phyloP scores from a whole-genome alignment of 202 grass and related monocot genomes.

The Zizania palustris region DNA sequence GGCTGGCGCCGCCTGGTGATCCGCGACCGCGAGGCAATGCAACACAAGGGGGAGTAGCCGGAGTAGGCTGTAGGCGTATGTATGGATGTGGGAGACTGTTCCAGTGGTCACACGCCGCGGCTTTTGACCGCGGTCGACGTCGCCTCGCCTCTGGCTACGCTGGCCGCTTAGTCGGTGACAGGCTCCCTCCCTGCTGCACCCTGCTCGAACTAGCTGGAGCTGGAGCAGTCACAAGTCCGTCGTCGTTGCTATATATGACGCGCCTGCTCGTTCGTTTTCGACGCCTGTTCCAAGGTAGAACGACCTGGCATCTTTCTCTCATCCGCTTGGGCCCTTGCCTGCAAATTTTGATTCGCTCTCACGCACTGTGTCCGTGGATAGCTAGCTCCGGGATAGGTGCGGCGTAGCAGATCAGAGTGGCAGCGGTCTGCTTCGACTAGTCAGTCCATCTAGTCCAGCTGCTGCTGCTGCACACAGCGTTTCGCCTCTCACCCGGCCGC shows the following conservation, averaged over 20 bases:
- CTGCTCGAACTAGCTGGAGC: slow-evolving; percentile 28
- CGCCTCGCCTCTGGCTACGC: too few species aligned
- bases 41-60: not conserved
- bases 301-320: not conserved
- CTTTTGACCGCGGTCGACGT: slow-evolving; percentile 50
- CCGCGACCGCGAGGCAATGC: too few species aligned
- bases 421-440: slow-evolving; percentile 40
- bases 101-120: slow-evolving; percentile 49
- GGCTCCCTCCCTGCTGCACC: not conserved
- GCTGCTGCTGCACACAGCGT: not conserved
- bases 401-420: not conserved
- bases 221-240: slow-evolving; percentile 7
- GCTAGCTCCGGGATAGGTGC: slow-evolving; percentile 49
- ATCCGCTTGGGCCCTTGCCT: not conserved
- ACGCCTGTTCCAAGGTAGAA: slow-evolving; percentile 40
- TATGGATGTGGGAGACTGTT: slow-evolving; percentile 69
- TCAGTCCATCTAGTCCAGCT: slow-evolving; percentile 43
- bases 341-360: too few species aligned
- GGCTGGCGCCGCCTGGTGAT: slow-evolving; percentile 56
- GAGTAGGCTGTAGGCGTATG: too few species aligned
- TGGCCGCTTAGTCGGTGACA: too few species aligned
- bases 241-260: slow-evolving; percentile 43
- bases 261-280: slow-evolving; percentile 34
- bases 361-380: not conserved
- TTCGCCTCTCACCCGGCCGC: slow-evolving; percentile 11